Base-by-base conservation (phyloP, 2,329 filamentous ascomycete species). In the Elsinoe batatas region DNA sequence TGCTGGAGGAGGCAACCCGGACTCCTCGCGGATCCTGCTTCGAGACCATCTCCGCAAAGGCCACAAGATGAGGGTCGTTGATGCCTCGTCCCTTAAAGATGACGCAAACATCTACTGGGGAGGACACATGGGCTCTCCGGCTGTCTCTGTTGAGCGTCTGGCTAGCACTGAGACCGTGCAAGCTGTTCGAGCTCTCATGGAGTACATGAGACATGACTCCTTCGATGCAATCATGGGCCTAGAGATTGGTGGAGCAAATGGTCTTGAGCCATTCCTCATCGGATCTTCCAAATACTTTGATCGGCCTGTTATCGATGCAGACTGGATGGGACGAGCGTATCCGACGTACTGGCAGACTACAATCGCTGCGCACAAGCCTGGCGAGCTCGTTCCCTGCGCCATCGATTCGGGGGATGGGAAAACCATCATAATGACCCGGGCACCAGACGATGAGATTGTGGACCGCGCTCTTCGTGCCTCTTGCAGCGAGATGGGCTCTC, bases 241-340 rank as follows among this genome's bases (percentile, higher is more conserved):
- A 10, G 83, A 86, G 62, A 83, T 86, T 54, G 83, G 83, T n/a
- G 83, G 83, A 5, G 77, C 76, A 3, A 86, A 86, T 59, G 82
- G 82, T 0, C 69, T 84, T 7, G 76, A 81, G 59, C 76, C 77
- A 7, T 70, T 84, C 67, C 72, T 81, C 3, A 67, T 82, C 3
- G 80, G 80, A 4, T 76, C 78, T 0, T 76, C 74, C 53, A 69
- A 70, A 1, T 74, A 77, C 58, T 76, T 82, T 65, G 59, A 74
- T 57, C 36, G 67, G 44, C 69, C 72, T 7, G 68, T 71, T 5
- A 65, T 76, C 12, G 73, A 76, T 57, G 72, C 66, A 2, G 74
- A 76, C 57, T 72, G 67, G 61, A 76, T 76, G 72, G 72, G 73
- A 3, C 65, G 73, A 35, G 73, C 74, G 4, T 75, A 74, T 60